Conservation (phyloP, 805 yeast species). For the Pichia eremophila region DNA sequence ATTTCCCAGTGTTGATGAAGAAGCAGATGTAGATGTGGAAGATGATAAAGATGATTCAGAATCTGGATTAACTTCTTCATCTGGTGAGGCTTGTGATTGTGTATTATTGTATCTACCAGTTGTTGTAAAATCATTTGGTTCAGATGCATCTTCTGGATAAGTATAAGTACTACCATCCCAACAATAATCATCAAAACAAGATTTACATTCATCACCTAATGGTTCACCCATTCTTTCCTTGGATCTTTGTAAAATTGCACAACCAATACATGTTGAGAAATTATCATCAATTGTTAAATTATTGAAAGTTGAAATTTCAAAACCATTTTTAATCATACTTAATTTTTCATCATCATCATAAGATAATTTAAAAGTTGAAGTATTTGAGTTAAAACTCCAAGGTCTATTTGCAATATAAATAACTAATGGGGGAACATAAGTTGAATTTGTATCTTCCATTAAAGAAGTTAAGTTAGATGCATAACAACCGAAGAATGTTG, state of each 20-base stretch:
- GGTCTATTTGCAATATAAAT: slow-evolving; percentile 73
- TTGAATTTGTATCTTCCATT: slow-evolving; percentile 28
- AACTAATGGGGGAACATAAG: slow-evolving; percentile 55
- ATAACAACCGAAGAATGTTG: slow-evolving; percentile 80
- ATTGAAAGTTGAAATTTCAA: slow-evolving; percentile 54
- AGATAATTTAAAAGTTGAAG: slow-evolving; percentile 61
- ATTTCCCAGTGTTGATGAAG: neutral
- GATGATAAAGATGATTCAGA: neutral
- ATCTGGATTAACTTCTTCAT: neutral
- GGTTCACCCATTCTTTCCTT: slow-evolving; percentile 56
- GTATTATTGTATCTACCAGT: slow-evolving; percentile 24
- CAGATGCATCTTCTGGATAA: slow-evolving; percentile 3
- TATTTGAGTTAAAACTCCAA: slow-evolving; percentile 54
- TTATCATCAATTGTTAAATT: slow-evolving; percentile 60
- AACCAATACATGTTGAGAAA: slow-evolving; percentile 68
- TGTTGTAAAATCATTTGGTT: slow-evolving; percentile 30
- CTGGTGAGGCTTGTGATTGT: neutral
- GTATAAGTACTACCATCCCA: slow-evolving; percentile 30
- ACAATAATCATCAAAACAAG: slow-evolving; percentile 67
- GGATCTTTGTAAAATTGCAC: slow-evolving; percentile 74
- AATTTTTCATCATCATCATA: slow-evolving; percentile 50
- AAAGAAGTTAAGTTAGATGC: slow-evolving; percentile 50
- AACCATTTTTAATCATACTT: slow-evolving; percentile 64
- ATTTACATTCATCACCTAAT: slow-evolving; percentile 60
- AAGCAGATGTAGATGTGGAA: neutral